Evolutionary conservation across 768 basidiomycete species (phyloP), one percentile per base, ranked within the genome.

Genomic region (Lenzites betulinus): DNA sequence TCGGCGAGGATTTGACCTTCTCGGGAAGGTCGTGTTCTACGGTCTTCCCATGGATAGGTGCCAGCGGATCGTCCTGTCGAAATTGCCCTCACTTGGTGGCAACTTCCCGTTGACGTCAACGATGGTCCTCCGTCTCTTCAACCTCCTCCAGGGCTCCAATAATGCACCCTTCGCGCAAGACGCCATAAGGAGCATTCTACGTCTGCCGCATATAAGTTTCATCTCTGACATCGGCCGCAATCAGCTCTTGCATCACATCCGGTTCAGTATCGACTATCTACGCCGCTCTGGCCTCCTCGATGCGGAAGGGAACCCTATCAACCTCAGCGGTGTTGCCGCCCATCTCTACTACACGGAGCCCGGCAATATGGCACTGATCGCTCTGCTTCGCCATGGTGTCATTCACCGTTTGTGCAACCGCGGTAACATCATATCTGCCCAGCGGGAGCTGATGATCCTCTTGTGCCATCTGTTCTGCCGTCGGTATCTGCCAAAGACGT

Each of bases 1-100:
- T 58, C 81, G 89, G 43, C 80, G 89, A 66, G 89, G 88, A 2
- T 89, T 79, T 60, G 88, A 90, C 66, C 78, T 86, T 7, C 75
- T 86, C 0, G 88, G 89, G 7, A 87, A 86, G 53, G 88, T 90
- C 39, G 77, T 90, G 2, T 90, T 91, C 74, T 89, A 87, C 66
- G 88, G 87, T 23, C 68, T 90, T 7, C 72, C 86, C 3, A 78
- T 86, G 68, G 82, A 86, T 59, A 79, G 86, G 41, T 82, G 88
- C 3, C 83, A 87, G 62, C 81, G 87, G 26, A 73, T 91, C 25
- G 75, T 86, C 7, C 71, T 89, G 0, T 90, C 89, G 16, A 82
- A 77, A 65, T 76, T 87, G 23, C 89, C 86, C 5, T 78, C 81
- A 13, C 77, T 89, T 4, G 78, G 81, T 35, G 86, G 85, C 18